Conservation (phyloP, 148 eudicot genomes). For the Tetragonia tetragonoides region DNA sequence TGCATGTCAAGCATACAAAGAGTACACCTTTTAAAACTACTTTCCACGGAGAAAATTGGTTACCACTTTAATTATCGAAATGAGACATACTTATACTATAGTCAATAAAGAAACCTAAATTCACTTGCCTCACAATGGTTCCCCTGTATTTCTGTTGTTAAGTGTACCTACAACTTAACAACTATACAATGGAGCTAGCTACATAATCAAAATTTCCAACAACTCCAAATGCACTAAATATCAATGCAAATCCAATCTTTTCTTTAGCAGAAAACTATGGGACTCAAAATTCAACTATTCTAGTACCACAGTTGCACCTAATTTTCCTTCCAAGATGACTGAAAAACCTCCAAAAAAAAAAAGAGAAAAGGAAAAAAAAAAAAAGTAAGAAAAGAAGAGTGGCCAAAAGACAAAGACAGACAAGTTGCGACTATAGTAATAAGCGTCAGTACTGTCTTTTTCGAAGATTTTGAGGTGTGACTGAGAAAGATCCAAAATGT, state of each 20-base stretch:
- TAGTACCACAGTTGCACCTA: constrained; percentile 27
- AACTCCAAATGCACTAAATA: not conserved
- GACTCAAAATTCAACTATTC: constrained; percentile 17
- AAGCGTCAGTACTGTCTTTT: not conserved
- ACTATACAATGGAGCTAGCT: constrained; percentile 17
- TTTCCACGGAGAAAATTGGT: too few relatives aligned
- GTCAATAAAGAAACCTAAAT: not conserved
- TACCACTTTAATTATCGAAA: too few relatives aligned
- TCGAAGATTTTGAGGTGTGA: not conserved
- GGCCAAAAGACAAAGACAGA: constrained; percentile 10
- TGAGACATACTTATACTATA: too few relatives aligned
- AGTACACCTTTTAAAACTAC: too few relatives aligned
- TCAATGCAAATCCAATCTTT: constrained; percentile 1
- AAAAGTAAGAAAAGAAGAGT: not conserved
- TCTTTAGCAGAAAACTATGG: not conserved
- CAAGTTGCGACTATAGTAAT: constrained; percentile 15
- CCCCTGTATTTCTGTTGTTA: not conserved
- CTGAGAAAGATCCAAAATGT: constrained; percentile 2
- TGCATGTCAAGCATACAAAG: too few relatives aligned
- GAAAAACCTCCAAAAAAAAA: too few relatives aligned
- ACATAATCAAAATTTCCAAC: constrained; percentile 14
- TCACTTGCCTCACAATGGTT: not conserved
- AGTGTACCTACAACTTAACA: constrained; percentile 21
- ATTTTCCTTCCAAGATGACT: constrained; percentile 4
- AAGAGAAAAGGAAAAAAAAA: not conserved